Base-by-base conservation (phyloP, 2,329 filamentous ascomycete genomes). In the Alternaria sp. region DNA sequence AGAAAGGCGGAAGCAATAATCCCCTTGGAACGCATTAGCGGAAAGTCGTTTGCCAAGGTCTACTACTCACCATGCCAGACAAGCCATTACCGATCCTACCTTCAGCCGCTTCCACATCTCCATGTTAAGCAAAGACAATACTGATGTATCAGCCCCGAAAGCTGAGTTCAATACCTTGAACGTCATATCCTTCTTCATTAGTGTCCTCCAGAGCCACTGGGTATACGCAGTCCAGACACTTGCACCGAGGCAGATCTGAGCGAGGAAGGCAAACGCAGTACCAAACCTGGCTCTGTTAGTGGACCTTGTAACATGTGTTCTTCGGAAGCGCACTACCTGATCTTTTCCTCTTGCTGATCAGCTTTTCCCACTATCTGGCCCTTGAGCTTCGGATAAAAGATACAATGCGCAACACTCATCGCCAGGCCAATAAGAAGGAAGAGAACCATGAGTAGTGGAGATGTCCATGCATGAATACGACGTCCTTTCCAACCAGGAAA, bases 181-280 rank as follows among this genome's bases (percentile, higher is more conserved):
- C 9, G 21, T 54, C 30, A 54, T 7, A 9, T 43, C 32, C 5
- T 54, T 43, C 7, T 26, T 54, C 32, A 40, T 43, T 2, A 54
- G 3, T 0, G 32, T 54, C 23, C 51, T 43, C 51, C 51, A 43
- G 3, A 43, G 30, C 32, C 51, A 26, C 21, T 26, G 51, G 2
- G 32, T 26, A n/a, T 11, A 17, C 10, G 32, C 32, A 25, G 51
- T 54, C 51, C 51, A 54, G 21, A 54, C 51, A n/a, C 32, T 54
- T 5, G 51, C 21, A 2, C 32, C 51, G 5, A 54, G 32, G 51
- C 51, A 54, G 19, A 54, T 54, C 32, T 54, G 51, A 19, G 51
- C 51, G 32, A 54, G 19, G 23, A 54, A 54, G 7, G 51, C 32
- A 43, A 54, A 54, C 8, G 21, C 51, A 43, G 51, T 54, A n/a